phyloP scores from a whole-genome alignment of 306 rosid genomes.

The Cicer chorassanicum region DNA sequence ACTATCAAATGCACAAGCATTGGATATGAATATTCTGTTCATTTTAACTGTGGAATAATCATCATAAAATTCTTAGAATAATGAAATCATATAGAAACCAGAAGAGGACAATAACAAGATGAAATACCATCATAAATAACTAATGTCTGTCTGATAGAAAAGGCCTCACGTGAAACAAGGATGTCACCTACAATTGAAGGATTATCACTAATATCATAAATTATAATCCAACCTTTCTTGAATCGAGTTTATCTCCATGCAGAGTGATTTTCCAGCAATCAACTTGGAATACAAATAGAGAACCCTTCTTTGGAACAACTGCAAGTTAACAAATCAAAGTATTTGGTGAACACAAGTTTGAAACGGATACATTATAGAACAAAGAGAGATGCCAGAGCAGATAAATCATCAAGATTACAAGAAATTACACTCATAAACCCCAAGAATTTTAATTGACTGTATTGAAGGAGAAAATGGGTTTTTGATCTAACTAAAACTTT shows the following conservation, averaged over 20 bases:
- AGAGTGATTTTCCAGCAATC: slow-evolving; percentile 86
- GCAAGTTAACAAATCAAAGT: slow-evolving; percentile 47
- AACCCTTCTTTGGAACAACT: slow-evolving; percentile 84
- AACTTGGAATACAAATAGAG: slow-evolving; percentile 73
- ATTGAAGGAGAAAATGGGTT: slow-evolving; percentile 11
- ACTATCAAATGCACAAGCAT: background rate
- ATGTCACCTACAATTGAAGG: slow-evolving; percentile 37
- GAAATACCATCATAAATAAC: slow-evolving; percentile 8
- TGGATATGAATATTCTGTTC: slow-evolving; percentile 6
- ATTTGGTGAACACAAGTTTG: slow-evolving; percentile 36
- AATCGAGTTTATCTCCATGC: slow-evolving; percentile 76
- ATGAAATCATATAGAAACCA: slow-evolving; percentile 6
- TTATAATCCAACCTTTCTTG: slow-evolving; percentile 62
- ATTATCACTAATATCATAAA: slow-evolving; percentile 43
- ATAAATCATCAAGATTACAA: slow-evolving; percentile 21
- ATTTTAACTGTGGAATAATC: slow-evolving; percentile 14
- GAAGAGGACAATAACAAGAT: background rate
- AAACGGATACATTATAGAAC: background rate
- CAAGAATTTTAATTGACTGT: background rate
- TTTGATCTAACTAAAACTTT: slow-evolving; percentile 11
- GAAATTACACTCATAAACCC: background rate
- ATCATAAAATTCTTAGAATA: background rate
- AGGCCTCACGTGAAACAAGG: background rate
- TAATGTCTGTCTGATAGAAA: background rate
- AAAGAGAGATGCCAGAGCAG: slow-evolving; percentile 1